These are phyloP conservation scores for Chalciporus chontae DNA, from an alignment of 768 basidiomycete genomes.

Conservation along the genomic window DNA sequence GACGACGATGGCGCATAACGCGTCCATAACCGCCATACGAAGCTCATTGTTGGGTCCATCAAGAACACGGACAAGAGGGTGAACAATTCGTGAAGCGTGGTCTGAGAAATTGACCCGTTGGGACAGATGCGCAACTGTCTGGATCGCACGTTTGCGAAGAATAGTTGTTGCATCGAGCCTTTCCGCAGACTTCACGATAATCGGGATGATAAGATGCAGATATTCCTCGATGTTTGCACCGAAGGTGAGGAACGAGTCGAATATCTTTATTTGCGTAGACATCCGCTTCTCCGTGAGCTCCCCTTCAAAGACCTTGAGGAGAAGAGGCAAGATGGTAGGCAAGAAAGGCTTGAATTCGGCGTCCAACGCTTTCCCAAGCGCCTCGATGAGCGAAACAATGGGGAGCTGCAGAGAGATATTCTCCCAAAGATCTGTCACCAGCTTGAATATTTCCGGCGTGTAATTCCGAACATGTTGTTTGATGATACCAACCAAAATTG, in stretches of 20 bases:
- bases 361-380: conserved; percentile 88
- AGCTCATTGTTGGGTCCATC: conserved; percentile 73
- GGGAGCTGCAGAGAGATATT: conserved; percentile 80
- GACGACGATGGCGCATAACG: conserved; percentile 84
- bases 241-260: conserved; percentile 93
- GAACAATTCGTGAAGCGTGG: conserved; percentile 95
- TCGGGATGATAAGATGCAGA: conserved; percentile 92
- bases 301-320: conserved; percentile 90
- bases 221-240: conserved; percentile 98
- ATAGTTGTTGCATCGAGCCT: conserved; percentile 66
- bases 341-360: conserved; percentile 97
- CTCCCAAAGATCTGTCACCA: conserved; percentile 92
- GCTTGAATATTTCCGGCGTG: conserved; percentile 76
- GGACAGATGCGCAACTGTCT: conserved; percentile 87
- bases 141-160: conserved; percentile 84
- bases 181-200: conserved; percentile 90
- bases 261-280: conserved; percentile 81
- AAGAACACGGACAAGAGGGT: conserved; percentile 88
- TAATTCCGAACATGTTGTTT: conserved; percentile 96
- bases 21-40: conserved; percentile 85
- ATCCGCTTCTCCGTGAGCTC: conserved; percentile 78
- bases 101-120: conserved; percentile 96
- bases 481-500: conserved; percentile 93
- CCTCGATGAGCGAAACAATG: conserved; percentile 88
- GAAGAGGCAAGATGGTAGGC: conserved; percentile 81